phyloP scores from a whole-genome alignment of 192 early-diverging fungal genomes.

The Gryganskiella cystojenkinii region DNA sequence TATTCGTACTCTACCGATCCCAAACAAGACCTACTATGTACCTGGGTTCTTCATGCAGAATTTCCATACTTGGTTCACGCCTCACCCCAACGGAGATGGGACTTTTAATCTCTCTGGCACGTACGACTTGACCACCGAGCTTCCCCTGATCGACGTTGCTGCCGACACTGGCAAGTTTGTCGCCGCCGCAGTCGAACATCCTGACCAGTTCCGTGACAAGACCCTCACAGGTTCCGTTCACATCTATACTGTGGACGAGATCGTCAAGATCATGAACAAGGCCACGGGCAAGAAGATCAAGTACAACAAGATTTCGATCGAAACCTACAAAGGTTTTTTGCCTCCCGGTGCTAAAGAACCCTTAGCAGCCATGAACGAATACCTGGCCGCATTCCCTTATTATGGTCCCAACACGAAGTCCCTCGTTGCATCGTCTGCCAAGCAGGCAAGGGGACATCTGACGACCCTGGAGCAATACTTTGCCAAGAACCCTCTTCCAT shows the following conservation, averaged over 20 bases:
- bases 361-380: not conserved
- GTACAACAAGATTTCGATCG: constrained; percentile 9
- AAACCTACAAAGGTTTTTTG: not conserved
- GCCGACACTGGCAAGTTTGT: constrained; percentile 15
- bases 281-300: constrained; percentile 11
- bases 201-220: constrained; percentile 18
- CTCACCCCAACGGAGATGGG: constrained; percentile 14
- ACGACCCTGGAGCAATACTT: constrained; percentile 11
- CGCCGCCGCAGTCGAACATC: constrained; percentile 12
- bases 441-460: constrained; percentile 5
- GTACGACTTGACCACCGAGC: not conserved
- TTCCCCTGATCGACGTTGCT: constrained; percentile 5
- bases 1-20: constrained; percentile 21
- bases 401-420: constrained; percentile 12
- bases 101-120: constrained; percentile 6
- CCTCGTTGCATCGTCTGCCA: constrained; percentile 2
- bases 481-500: constrained; percentile 22
- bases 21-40: constrained; percentile 13
- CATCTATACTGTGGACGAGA: not conserved
- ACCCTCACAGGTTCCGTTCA: not conserved
- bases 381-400: constrained; percentile 5
- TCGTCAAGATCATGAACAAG: constrained; percentile 2
- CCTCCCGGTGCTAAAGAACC: not conserved
- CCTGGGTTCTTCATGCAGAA: constrained; percentile 23
- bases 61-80: not conserved